phyloP scores from a whole-genome alignment of 1,139 yeast species.

The Geotrichum citri-aurantii region DNA sequence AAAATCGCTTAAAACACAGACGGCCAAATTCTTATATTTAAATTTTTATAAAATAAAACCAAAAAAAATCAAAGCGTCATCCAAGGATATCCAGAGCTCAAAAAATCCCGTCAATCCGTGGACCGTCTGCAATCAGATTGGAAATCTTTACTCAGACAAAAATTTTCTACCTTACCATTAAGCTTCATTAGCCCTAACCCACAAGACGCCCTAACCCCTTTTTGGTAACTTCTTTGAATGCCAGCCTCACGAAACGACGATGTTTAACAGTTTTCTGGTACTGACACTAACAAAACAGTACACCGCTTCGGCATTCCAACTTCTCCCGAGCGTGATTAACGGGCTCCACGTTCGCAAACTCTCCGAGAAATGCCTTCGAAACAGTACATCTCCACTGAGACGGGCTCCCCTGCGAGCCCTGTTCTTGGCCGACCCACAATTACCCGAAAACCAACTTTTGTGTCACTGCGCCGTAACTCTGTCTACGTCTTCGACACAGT shows the following conservation, averaged over 20 bases:
- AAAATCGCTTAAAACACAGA: too few relatives aligned
- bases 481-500: constrained; percentile 6
- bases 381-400: not conserved
- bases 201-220: not conserved
- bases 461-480: constrained; percentile 8
- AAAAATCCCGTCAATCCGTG: too few relatives aligned
- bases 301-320: not conserved
- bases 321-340: not conserved
- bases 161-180: too few relatives aligned
- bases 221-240: not conserved
- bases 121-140: too few relatives aligned
- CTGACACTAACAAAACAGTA: not conserved
- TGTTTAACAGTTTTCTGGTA: not conserved
- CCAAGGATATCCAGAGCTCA: too few relatives aligned
- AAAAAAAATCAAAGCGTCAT: too few relatives aligned
- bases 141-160: too few relatives aligned
- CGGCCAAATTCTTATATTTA: too few relatives aligned
- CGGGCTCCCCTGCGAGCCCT: not conserved
- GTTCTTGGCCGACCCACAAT: not conserved
- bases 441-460: constrained; percentile 6
- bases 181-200: too few relatives aligned
- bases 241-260: not conserved
- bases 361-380: not conserved
- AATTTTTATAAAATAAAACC: too few relatives aligned
- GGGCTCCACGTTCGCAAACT: not conserved